Base-by-base conservation (phyloP, 2,329 filamentous ascomycete species). In the Stemphylium vesicarium region DNA sequence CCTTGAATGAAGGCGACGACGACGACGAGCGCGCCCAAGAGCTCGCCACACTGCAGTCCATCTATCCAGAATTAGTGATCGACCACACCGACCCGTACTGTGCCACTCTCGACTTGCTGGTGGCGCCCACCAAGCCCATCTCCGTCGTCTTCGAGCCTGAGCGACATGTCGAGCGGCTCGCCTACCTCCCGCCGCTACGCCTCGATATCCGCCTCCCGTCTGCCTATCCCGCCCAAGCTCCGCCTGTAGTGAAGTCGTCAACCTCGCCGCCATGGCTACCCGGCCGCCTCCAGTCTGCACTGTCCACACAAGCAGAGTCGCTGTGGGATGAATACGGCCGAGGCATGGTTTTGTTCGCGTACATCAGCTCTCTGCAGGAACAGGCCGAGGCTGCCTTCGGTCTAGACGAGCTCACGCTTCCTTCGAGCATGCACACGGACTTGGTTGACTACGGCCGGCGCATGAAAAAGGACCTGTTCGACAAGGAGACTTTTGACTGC, bases 401-500 rank as follows among this genome's bases (percentile, higher is more conserved):
- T 22, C 71, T 86, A 6, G 70, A 78, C 10, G 69, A 76, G 26
- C 66, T 85, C n/a, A 74, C 73, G 20, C 71, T 87, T 12, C 71
- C 82, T 0, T 73, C 75, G 5, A 74, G 79, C 3, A 62, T 84
- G 50, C 90, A 91, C 75, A 84, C 91, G 15, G 83, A 87, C 4
- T 80, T 97, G 12, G 75, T 96, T 38, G 89, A 92, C 62, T 92
- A 90, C 66, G 90, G 96, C 68, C 87, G 85, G 54, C 87, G 88
- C 57, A 87, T 89, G 6, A 89, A 89, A 69, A 85, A 85, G 50
- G 85, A 85, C 18, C 86, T 87, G 0, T 98, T 97, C 71, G 88
- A 95, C 56, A 86, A 86, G 62, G 89, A 88, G 65, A 96, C 91
- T 0, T 97, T 95, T 70, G 87, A 93, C 47, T 98, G 94, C 63